Base-by-base conservation (phyloP, 163 green algal genomes). In the Volvox carteri region DNA sequence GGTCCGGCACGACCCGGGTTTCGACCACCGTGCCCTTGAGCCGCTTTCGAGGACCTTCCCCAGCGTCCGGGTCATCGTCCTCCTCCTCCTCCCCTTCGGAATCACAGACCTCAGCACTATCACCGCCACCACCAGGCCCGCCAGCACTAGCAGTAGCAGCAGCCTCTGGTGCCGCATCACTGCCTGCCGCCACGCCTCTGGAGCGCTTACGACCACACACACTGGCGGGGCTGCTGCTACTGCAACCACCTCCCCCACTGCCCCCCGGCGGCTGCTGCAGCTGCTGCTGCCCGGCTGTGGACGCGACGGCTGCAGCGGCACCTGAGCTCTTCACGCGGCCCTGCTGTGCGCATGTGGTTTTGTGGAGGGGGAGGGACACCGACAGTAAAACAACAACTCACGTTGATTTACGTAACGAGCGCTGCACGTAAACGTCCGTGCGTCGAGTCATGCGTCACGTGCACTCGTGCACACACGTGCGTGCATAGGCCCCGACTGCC, bases 21-120 rank as follows among this genome's bases (percentile, higher is more conserved):
- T 92, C 88, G 44, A 92, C 37, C 23, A 92, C 88, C 9, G 35
- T 70, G 2, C 88, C 88, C 39, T 74, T 77, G 5, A 90, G 67
- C 39, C 83, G 75, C 65, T 92, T 90, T 14, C 62, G 67, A 9
- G 86, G 79, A 7, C 68, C 50, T 28, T 79, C 77, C 35, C 56
- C 77, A 28, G 50, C 87, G 50, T 81, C 74, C 76, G 77, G 33
- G 8, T 91, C 87, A 42, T 65, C 76, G 18, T 35, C 39, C 35
- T 65, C 76, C 12, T 86, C 78, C 11, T 56, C 37, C 14, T 2
- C 3, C 3, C 12, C 39, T 28, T 65, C n/a, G n/a, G n/a, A n/a
- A n/a, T n/a, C n/a, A n/a, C n/a, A n/a, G n/a, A n/a, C n/a, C n/a
- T n/a, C n/a, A n/a, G n/a, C n/a, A n/a, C n/a, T n/a, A 62, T 5